Base-by-base conservation (phyloP, 768 basidiomycete genomes). In the Termitomyces bulborhizus region DNA sequence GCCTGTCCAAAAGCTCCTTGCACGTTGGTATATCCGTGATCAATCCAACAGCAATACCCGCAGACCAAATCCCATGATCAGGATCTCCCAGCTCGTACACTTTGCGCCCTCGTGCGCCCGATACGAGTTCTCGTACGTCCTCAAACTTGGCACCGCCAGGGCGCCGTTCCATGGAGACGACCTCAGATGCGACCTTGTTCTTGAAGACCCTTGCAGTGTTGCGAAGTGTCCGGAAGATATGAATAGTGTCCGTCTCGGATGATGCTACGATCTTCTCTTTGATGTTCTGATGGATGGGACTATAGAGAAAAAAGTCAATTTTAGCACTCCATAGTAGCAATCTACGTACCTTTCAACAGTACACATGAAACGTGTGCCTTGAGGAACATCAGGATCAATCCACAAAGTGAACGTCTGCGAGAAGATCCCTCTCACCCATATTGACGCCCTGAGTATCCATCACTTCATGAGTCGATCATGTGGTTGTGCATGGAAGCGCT, bases 141-240 rank as follows among this genome's bases (percentile, higher is more conserved):
- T 89, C 84, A 61, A 97, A 97, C 70, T 94, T 85, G 40, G 88
- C 90, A 12, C 93, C 92, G 40, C 88, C 90, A 1, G 90, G 85
- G 32, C 85, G 78, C 15, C 76, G 76, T 72, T 97, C 94, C 39
- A 94, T 78, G 13, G 78, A 71, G n/a, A 96, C 88, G 16, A 98
- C 95, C 67, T 96, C 86, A 65, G 80, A 66, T 13, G 94, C 76
- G 24, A 96, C 83, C 53, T 81, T 81, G 73, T 95, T 95, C 76
- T 87, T 93, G 76, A 78, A 90, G 11, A 92, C 89, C n/a, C 90
- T 81, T 12, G 89, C 82, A 3, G 90, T 91, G 65, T 93, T 92
- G 64, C 79, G 77, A 45, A 96, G 70, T 0, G 90, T 93, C 49
- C 94, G 82, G 77, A 97, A 93, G 62, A 97, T 94, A 69, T 95